Conservation (phyloP, 2,329 filamentous ascomycete genomes). For the Fonsecaea pedrosoi region DNA sequence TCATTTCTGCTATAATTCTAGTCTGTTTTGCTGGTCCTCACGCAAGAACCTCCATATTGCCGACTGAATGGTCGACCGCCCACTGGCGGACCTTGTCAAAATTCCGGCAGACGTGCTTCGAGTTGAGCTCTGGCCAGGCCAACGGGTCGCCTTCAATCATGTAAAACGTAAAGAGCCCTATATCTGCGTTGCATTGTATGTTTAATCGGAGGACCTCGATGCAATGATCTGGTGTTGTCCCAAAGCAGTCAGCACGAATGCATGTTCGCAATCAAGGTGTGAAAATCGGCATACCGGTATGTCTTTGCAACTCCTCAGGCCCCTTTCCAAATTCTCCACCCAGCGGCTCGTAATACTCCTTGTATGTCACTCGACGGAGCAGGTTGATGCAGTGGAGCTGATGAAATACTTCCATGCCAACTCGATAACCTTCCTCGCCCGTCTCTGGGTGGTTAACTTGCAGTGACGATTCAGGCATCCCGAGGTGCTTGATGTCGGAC, state of each 20-base stretch:
- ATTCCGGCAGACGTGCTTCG: slow-evolving; percentile 61
- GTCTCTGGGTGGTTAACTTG: slow-evolving; percentile 63
- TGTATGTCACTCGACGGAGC: slow-evolving; percentile 57
- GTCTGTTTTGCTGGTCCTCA: background rate
- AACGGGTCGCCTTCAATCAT: slow-evolving; percentile 50
- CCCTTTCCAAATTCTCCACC: slow-evolving; percentile 59
- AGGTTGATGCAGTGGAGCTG: slow-evolving; percentile 62
- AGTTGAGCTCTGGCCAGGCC: slow-evolving; percentile 62
- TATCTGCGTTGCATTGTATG: slow-evolving; percentile 63
- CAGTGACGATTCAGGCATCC: slow-evolving; percentile 60
- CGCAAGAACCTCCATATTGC: slow-evolving; percentile 24
- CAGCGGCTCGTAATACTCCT: slow-evolving; percentile 50
- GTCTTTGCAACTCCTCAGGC: slow-evolving; percentile 52
- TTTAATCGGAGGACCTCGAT: slow-evolving; percentile 61
- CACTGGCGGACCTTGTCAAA: slow-evolving; percentile 60
- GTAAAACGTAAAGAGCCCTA: slow-evolving; percentile 63
- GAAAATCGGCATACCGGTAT: slow-evolving; percentile 62
- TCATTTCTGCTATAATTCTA: background rate
- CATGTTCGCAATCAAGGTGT: slow-evolving; percentile 48
- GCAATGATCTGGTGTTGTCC: slow-evolving; percentile 56
- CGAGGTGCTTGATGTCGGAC: slow-evolving; percentile 61
- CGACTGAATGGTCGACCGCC: slow-evolving; percentile 60
- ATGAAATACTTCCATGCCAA: slow-evolving; percentile 65
- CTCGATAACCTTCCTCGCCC: slow-evolving; percentile 65
- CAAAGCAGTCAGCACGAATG: background rate